Base-by-base conservation (phyloP, 176 grass and related monocot species). In the Themeda triandra region DNA sequence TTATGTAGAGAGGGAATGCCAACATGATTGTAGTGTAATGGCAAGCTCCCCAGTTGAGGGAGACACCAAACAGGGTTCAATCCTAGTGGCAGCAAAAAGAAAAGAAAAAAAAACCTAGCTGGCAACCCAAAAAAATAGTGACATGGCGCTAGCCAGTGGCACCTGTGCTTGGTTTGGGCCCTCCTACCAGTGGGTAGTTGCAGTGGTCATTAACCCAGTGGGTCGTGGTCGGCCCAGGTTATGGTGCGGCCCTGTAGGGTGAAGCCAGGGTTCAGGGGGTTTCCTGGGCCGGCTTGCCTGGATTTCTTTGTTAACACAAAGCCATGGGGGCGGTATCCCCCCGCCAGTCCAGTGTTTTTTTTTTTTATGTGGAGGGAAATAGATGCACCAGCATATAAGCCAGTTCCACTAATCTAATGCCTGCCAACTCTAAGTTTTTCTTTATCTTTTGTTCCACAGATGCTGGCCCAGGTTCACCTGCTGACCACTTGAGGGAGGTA, bases 381-480 rank as follows among this genome's bases (percentile, higher is more conserved):
- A 63, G 49, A 14, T 81, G 6, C 72, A 82, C 8, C 14, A 32
- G 53, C 64, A 13, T 90, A 23, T 73, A 40, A 51, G 13, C 30
- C 28, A 75, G 32, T 79, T n/a, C 30, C 24, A 53, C 63, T 48
- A 69, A 5, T 60, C 27, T 76, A 49, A 66, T 80, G 49, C 36
- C 19, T 71, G n/a, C 59, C 18, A 74, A 40, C 45, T 86, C 32
- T 29, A 40, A 46, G 33, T 67, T 72, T 31, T 89, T 11, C 25
- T 62, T 70, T 88, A 6, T 56, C 59, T 71, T 79, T 0, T 80
- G 1, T 75, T 71, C 58, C 68, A 23, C 58, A 99, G 93, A 94
- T 92, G 96, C 96, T 87, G 90, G 96, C 62, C 96, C 93, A 48
- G 81, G 70, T 72, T 77, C 88, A 81, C 97, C 97, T 84, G 93